These are phyloP conservation scores for Amborella trichopoda DNA, from an alignment of 164 flowering plant genomes.

Conservation along the genomic window DNA sequence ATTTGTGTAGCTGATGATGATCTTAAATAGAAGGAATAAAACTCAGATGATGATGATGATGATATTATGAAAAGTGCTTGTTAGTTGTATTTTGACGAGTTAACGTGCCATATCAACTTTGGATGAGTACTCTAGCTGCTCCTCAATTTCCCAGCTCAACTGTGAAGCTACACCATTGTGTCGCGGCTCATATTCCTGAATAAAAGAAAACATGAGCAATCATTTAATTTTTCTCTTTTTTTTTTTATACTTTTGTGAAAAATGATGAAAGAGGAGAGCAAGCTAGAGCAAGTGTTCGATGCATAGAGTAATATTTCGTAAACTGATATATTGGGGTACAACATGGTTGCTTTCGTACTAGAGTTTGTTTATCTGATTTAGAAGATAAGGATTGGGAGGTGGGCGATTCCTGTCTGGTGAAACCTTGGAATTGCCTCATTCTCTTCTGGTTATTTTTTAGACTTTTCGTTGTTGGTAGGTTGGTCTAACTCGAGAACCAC, in stretches of 20 bases:
- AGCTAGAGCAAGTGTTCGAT: neutral
- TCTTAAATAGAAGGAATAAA: no score
- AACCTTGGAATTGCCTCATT: no score
- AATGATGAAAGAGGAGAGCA: neutral
- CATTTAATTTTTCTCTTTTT: neutral
- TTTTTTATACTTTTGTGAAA: neutral
- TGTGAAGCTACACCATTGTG: conserved; percentile 2
- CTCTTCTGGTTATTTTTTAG: no score
- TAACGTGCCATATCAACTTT: conserved; percentile 4
- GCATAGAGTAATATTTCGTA: neutral
- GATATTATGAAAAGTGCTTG: no score
- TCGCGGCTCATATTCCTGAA: conserved; percentile 5
- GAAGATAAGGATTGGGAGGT: no score
- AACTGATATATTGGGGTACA: neutral
- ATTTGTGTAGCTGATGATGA: no score
- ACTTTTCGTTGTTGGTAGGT: no score
- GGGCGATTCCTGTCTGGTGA: no score
- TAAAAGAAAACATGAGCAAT: neutral
- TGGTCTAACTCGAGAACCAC: no score
- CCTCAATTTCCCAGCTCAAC: conserved; percentile 7
- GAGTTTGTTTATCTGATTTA: neutral
- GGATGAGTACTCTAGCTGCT: conserved; percentile 2
- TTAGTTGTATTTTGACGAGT: no score
- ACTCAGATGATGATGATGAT: no score
- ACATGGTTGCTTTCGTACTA: neutral